Base-by-base conservation (phyloP, 2,329 filamentous ascomycete genomes). In the Penicillium sp. region DNA sequence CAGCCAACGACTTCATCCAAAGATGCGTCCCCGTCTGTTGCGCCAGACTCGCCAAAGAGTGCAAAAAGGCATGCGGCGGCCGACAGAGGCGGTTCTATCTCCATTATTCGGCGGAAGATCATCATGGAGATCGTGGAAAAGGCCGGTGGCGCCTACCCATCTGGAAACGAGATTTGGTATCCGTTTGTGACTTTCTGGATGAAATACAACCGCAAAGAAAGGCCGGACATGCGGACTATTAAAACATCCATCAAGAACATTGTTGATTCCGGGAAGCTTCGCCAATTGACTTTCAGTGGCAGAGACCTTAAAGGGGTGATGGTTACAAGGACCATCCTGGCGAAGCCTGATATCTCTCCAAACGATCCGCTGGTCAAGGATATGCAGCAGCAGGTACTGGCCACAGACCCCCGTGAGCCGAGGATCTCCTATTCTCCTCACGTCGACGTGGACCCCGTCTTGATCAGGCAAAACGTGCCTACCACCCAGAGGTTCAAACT, bases 131-230 rank as follows among this genome's bases (percentile, higher is more conserved):
- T 85, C 35, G 61, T 85, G 11, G 70, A 79, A 40, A 73, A 75
- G 44, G 79, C 78, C 48, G 74, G 75, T 41, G 83, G 83, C 7
- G 77, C 80, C 2, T 84, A 80, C 47, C 81, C 82, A 2, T 74
- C 79, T 33, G 76, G 80, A 22, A 72, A 71, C 40, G 81, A 83
- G 56, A 73, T 85, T n/a, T 77, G 74, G 65, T 74, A 77, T 55
- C 78, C 82, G 8, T 84, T 83, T 56, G 69, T 74, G 13, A 76
- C 76, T 2, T 68, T 76, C 14, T 86, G 82, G 81, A 69, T 76
- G 46, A 75, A 72, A 53, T 60, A 68, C 8, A 75, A 74, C 13
- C 65, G 73, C 52, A 65, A 73, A 38, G 72, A 73, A 50, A 74
- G 63, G 44, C 81, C 82, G 0, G 79, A 84, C 55, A 70, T 75